Percentiles rank a stretch among this genome's conserved stretches.
These are phyloP conservation scores for Dryas integrifolia DNA, from an alignment of 331 rosid genomes.

Conservation along the genomic window DNA sequence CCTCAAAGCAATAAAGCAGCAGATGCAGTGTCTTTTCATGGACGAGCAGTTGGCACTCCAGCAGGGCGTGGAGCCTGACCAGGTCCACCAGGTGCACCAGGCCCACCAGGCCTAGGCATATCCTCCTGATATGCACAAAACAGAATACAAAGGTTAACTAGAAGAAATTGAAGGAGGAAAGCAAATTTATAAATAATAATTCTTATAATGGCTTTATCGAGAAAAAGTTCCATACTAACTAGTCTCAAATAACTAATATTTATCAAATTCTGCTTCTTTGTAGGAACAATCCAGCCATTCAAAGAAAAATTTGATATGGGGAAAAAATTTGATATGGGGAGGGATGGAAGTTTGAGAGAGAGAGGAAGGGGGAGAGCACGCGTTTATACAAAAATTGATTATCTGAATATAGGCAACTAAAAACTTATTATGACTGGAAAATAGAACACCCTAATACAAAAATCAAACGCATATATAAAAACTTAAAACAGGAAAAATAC, in stretches of 20 bases:
- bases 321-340: too few relatives aligned
- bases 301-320: too few relatives aligned
- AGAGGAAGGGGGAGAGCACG: too few relatives aligned
- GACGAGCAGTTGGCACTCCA: constrained; percentile 55
- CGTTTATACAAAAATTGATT: background rate
- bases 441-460: background rate
- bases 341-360: too few relatives aligned
- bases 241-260: too few relatives aligned
- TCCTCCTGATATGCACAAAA: constrained; percentile 53
- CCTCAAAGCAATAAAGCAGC: background rate
- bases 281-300: background rate
- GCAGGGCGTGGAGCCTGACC: constrained; percentile 79
- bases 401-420: background rate
- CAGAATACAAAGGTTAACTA: background rate
- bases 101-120: constrained; percentile 71
- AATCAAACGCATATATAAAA: background rate
- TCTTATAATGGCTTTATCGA: background rate
- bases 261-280: background rate
- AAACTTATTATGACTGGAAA: background rate
- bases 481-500: background rate
- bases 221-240: too few relatives aligned
- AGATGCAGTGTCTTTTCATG: constrained; percentile 20
- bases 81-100: constrained; percentile 69
- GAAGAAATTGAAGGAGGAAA: background rate
- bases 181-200: background rate